Percentiles rank a stretch among this genome's conserved stretches.
These are phyloP conservation scores for Populus deltoides DNA, from an alignment of 345 rosid species.

Conservation along the genomic window DNA sequence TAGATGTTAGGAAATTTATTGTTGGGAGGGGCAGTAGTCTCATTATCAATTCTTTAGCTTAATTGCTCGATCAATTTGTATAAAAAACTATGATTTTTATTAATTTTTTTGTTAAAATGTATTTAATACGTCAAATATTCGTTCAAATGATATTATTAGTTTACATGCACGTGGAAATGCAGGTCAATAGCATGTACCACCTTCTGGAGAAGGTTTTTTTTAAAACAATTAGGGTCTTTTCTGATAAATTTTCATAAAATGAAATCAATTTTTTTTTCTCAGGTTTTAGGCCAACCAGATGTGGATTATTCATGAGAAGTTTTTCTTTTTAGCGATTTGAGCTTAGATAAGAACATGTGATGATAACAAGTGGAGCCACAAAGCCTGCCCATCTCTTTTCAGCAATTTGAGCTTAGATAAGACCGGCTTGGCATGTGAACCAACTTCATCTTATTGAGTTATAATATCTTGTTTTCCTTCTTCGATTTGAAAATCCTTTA, in stretches of 20 bases:
- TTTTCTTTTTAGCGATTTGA: neutral
- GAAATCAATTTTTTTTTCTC: too few species aligned
- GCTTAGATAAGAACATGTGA: neutral
- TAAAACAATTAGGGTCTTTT: too few species aligned
- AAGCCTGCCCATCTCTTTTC: neutral
- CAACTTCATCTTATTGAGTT: neutral
- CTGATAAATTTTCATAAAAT: too few species aligned
- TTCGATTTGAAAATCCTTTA: neutral
- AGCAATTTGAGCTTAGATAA: neutral
- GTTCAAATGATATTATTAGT: neutral
- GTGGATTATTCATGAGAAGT: neutral
- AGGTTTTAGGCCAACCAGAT: neutral
- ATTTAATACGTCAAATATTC: too few species aligned
- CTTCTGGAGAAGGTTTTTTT: too few species aligned
- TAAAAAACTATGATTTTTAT: too few species aligned
- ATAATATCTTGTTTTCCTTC: neutral
- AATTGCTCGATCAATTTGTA: accelerated
- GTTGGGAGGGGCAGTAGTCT: too few species aligned
- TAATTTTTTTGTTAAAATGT: too few species aligned
- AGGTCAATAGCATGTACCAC: too few species aligned
- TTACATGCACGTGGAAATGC: too few species aligned
- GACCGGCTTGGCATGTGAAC: neutral
- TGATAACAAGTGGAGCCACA: neutral
- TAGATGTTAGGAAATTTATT: too few species aligned
- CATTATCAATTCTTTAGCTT: too few species aligned